A percentile compares a stretch with the other conserved stretches of the same genome.
phyloP scores from a whole-genome alignment of 2,329 filamentous ascomycete species.

The Apiospora sp. region DNA sequence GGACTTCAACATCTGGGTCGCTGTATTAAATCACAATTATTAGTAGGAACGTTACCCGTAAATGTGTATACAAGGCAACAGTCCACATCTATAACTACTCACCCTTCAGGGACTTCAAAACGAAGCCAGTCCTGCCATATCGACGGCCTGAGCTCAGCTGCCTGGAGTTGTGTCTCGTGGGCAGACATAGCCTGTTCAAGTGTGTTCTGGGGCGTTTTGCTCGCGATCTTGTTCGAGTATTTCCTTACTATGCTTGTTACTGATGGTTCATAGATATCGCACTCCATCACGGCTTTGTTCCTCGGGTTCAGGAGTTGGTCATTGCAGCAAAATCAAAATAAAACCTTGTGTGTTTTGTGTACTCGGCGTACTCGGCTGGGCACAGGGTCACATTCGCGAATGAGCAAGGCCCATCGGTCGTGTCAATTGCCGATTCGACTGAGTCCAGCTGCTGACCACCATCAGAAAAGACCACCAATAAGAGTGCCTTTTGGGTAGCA shows the following conservation, averaged over 20 bases:
- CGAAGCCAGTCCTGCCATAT: slow-evolving; percentile 25
- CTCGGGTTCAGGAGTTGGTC: background rate
- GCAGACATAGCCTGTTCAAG: slow-evolving; percentile 24
- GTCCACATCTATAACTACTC: background rate
- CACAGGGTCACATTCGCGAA: too few species aligned
- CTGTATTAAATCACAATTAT: background rate
- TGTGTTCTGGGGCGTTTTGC: background rate
- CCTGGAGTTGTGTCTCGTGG: slow-evolving; percentile 9
- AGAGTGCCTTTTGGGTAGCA: too few species aligned
- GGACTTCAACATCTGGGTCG: slow-evolving; percentile 10
- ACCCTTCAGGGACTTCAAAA: slow-evolving; percentile 14
- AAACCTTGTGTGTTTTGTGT: background rate
- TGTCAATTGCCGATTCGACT: background rate
- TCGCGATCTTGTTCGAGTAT: background rate
- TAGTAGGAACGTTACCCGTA: background rate
- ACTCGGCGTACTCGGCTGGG: too few species aligned
- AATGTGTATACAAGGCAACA: too few species aligned
- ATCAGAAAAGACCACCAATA: background rate
- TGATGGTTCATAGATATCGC: background rate
- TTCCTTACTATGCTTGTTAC: background rate
- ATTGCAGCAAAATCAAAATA: background rate
- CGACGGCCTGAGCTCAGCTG: background rate
- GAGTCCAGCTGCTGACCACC: background rate
- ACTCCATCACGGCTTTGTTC: background rate
- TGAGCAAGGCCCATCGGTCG: background rate